phyloP scores from a whole-genome alignment of 345 rosid genomes.

The Citrus glauca region DNA sequence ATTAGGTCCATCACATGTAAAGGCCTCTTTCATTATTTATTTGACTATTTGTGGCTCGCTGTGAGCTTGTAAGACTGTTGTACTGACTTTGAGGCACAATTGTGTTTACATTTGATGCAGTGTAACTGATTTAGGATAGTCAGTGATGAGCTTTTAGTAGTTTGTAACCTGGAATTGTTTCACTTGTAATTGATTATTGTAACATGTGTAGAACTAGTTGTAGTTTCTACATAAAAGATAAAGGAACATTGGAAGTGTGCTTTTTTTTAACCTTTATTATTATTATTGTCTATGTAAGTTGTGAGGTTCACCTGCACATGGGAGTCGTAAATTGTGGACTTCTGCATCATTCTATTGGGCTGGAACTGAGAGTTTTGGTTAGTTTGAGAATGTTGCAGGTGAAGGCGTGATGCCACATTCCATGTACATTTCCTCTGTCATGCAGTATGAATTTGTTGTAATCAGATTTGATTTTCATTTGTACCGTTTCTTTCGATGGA shows the following conservation, averaged over 20 bases:
- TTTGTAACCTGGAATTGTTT: slow-evolving; percentile 15
- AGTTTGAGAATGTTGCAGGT: slow-evolving; percentile 2
- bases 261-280: neutral
- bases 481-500: neutral
- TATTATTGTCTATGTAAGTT: neutral
- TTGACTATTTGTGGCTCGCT: slow-evolving; percentile 13
- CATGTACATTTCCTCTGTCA: slow-evolving; percentile 3
- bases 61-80: slow-evolving; percentile 27
- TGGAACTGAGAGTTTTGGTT: neutral
- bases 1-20: slow-evolving; percentile 28
- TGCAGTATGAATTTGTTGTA: neutral
- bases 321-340: slow-evolving; percentile 2
- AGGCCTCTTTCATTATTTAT: slow-evolving; percentile 24
- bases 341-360: slow-evolving; percentile 14
- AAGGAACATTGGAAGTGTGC: neutral
- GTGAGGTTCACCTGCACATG: neutral
- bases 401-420: neutral
- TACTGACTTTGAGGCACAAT: slow-evolving; percentile 17
- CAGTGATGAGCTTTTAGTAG: slow-evolving; percentile 6
- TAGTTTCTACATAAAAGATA: neutral
- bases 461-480: neutral
- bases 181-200: slow-evolving; percentile 22
- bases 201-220: slow-evolving; percentile 5
- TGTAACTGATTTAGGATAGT: slow-evolving; percentile 26
- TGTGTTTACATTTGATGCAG: slow-evolving; percentile 6